phyloP scores from a whole-genome alignment of 1,284 basidiomycete genomes.

The Cystobasidium sp. region DNA sequence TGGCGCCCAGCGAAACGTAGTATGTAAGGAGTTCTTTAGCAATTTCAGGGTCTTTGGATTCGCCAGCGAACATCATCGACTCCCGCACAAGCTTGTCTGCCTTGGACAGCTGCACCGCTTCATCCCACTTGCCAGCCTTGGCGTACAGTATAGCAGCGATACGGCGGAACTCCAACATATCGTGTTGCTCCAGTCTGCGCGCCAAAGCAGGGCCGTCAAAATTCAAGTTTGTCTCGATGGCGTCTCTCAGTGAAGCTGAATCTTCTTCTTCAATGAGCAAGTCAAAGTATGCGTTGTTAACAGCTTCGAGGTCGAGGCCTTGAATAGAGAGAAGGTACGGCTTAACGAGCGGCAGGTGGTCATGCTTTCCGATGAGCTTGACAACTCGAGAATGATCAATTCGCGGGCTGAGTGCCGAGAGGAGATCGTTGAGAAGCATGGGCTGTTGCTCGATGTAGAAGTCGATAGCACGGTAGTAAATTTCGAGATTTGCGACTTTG shows the following conservation, averaged over 20 bases:
- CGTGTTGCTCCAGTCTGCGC: constrained; percentile 82
- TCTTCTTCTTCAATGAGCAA: constrained; percentile 98
- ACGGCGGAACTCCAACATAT: constrained; percentile 91
- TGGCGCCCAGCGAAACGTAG: constrained; percentile 85
- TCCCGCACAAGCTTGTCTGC: constrained; percentile 90
- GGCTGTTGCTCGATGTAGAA: constrained; percentile 53
- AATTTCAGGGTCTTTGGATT: constrained; percentile 77
- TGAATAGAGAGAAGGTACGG: constrained; percentile 97
- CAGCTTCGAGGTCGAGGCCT: constrained; percentile 90
- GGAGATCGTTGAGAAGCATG: constrained; percentile 81
- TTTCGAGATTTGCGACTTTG: constrained; percentile 96
- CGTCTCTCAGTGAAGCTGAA: constrained; percentile 92
- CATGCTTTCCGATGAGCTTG: constrained; percentile 82
- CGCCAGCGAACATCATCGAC: constrained; percentile 88
- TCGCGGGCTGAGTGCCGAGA: constrained; percentile 87
- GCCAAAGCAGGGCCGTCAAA: constrained; percentile 93
- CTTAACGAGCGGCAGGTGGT: constrained; percentile 92
- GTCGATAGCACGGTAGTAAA: constrained; percentile 78
- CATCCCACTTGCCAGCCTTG: constrained; percentile 94
- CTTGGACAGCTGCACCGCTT: constrained; percentile 91
- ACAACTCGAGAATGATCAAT: constrained; percentile 95
- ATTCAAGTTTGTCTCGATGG: constrained; percentile 96
- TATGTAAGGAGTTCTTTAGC: constrained; percentile 89
- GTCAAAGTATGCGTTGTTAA: constrained; percentile 97
- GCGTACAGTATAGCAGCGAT: constrained; percentile 95